Conservation (phyloP, 768 basidiomycete species). For the Tricholomella constricta region DNA sequence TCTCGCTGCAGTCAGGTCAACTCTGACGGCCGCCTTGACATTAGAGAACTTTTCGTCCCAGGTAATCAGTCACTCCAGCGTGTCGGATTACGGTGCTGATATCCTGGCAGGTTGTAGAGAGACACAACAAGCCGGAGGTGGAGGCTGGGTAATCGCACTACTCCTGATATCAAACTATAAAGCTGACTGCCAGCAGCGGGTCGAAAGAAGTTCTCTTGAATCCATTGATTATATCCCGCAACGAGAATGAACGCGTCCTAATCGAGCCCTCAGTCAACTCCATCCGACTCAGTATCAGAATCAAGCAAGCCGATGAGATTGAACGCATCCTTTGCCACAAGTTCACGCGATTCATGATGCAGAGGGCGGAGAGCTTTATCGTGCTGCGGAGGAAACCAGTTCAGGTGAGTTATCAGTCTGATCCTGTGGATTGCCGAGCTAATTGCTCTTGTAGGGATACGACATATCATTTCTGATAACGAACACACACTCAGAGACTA, state of each 20-base stretch:
- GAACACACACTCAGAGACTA: constrained; percentile 94
- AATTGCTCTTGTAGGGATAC: constrained; percentile 69
- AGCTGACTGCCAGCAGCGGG: constrained; percentile 47
- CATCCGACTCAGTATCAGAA: constrained; percentile 94
- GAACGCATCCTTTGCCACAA: constrained; percentile 97
- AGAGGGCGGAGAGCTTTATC: constrained; percentile 96
- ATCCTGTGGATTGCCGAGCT: background rate
- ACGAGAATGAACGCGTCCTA: constrained; percentile 95
- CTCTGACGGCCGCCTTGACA: constrained; percentile 95
- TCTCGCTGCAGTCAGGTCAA: constrained; percentile 92
- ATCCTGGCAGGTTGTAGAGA: constrained; percentile 78
- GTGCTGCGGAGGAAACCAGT: constrained; percentile 95
- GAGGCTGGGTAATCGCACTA: constrained; percentile 65
- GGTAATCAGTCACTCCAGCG: constrained; percentile 40
- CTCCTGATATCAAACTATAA: background rate
- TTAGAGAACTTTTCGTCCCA: constrained; percentile 98
- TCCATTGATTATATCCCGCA: constrained; percentile 92
- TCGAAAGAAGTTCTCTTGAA: constrained; percentile 95
- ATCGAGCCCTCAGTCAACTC: constrained; percentile 98
- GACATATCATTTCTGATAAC: constrained; percentile 99
- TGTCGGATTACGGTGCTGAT: constrained; percentile 16
- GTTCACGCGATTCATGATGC: constrained; percentile 99
- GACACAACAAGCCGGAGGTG: constrained; percentile 97
- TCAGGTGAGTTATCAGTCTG: constrained; percentile 49
- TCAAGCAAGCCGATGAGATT: constrained; percentile 99